Evolutionary conservation across 306 rosid species (phyloP).

Genomic region (Cucumis melo): DNA sequence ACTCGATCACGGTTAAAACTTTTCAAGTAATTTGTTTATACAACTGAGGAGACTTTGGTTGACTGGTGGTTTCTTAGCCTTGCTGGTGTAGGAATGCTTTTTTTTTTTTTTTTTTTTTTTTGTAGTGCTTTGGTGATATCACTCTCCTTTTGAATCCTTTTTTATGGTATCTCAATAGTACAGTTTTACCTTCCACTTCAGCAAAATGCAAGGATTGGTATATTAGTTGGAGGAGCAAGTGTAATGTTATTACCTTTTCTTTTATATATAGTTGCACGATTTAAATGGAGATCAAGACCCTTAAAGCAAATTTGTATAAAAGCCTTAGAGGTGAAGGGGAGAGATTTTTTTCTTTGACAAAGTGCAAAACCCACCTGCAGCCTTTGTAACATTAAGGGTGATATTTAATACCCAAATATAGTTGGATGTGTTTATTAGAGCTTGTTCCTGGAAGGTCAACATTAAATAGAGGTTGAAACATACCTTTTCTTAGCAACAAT

Average conservation of each 20-base stretch:
- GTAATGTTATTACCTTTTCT: neutral
- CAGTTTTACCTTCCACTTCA: neutral
- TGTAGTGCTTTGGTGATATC: neutral
- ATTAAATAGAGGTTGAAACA: neutral
- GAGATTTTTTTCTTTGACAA: too few relatives aligned
- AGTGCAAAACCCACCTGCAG: too few relatives aligned
- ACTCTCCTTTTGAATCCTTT: neutral
- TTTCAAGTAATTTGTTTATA: slow-evolving; percentile 24
- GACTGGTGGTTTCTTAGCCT: neutral
- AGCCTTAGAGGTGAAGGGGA: too few relatives aligned
- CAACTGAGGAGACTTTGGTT: neutral
- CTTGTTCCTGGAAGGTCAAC: neutral
- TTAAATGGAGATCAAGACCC: neutral
- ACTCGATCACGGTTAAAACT: slow-evolving; percentile 54
- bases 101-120: neutral
- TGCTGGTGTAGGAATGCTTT: neutral
- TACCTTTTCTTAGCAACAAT: neutral
- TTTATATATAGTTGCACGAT: neutral
- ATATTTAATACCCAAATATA: neutral
- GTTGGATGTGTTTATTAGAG: neutral
- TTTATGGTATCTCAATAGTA: neutral
- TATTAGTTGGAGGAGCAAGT: neutral
- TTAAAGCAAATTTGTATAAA: neutral
- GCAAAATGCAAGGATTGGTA: neutral
- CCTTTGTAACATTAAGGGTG: too few relatives aligned